phyloP scores from a whole-genome alignment of 306 rosid genomes.

The Lablab purpureus region DNA sequence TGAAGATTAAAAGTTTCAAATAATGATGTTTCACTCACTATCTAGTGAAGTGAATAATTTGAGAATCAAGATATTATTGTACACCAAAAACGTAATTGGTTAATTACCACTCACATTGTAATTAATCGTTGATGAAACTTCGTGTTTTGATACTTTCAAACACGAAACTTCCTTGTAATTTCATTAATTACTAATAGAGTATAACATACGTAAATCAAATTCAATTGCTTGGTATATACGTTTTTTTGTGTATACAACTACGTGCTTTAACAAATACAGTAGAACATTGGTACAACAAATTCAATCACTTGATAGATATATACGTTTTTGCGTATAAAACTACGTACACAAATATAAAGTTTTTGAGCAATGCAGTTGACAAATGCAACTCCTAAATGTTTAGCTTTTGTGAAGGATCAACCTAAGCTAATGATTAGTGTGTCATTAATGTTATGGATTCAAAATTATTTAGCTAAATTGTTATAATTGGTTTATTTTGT shows the following conservation, averaged over 20 bases:
- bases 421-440: no score
- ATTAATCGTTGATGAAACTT: background rate
- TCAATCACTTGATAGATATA: background rate
- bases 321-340: no score
- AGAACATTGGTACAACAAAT: no score
- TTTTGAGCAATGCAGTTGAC: background rate
- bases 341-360: background rate
- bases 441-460: no score
- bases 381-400: no score
- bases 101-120: background rate
- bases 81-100: background rate
- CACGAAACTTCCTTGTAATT: constrained; percentile 16
- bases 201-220: background rate
- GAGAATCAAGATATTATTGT: background rate
- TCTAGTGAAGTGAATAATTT: background rate
- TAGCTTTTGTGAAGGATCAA: no score
- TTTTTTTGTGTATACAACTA: background rate
- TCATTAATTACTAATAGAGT: background rate
- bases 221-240: background rate
- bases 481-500: no score
- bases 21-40: background rate
- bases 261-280: background rate
- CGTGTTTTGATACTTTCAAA: background rate
- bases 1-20: no score
- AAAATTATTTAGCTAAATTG: no score